Evolutionary conservation across 2,329 filamentous ascomycete species (phyloP).

Genomic region (Helotiales sp.): DNA sequence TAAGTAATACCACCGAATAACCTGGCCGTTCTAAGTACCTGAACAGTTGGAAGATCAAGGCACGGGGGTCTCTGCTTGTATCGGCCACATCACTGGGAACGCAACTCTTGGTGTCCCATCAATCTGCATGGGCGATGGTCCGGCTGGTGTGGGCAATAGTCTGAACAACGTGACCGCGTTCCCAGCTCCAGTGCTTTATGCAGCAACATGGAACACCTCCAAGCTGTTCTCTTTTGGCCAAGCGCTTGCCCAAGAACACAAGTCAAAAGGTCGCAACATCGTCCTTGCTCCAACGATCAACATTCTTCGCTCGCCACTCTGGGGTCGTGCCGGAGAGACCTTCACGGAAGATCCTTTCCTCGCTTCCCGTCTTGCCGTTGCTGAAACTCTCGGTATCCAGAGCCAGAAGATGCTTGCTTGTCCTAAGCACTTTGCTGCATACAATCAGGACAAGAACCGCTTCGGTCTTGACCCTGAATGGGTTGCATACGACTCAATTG

Average conservation of each 20-base stretch:
- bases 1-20: no score
- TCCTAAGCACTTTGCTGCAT: constrained; percentile 46
- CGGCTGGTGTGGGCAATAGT: constrained; percentile 26
- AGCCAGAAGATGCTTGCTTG: constrained; percentile 38
- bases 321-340: constrained; percentile 47
- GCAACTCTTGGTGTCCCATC: constrained; percentile 25
- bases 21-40: no score
- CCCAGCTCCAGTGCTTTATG: constrained; percentile 32
- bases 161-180: constrained; percentile 18
- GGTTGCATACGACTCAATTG: constrained; percentile 34
- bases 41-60: no score
- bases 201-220: constrained; percentile 64
- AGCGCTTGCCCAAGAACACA: constrained; percentile 65
- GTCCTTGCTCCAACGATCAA: background rate
- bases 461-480: constrained; percentile 49
- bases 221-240: constrained; percentile 61
- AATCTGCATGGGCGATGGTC: constrained; percentile 31
- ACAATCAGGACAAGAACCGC: constrained; percentile 38
- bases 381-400: constrained; percentile 42
- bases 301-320: constrained; percentile 49
- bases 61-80: no score
- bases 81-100: no score
- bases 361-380: constrained; percentile 41
- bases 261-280: constrained; percentile 60
- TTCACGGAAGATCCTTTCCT: constrained; percentile 48